These are phyloP conservation scores for Penstemon davidsonii DNA, from an alignment of 257 asterid species.

Conservation along the genomic window DNA sequence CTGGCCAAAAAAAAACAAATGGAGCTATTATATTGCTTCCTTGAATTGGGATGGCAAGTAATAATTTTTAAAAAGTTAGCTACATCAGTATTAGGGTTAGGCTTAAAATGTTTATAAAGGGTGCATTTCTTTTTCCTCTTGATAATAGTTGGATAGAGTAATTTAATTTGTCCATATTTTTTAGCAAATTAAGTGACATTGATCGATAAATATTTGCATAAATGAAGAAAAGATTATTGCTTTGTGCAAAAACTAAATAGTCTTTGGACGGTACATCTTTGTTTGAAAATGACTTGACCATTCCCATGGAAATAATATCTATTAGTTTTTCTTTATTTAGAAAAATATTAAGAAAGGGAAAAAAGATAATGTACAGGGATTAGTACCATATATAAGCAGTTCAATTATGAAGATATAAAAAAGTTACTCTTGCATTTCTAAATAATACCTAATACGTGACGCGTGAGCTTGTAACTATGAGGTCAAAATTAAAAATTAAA, in stretches of 20 bases:
- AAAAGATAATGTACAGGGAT: too few species aligned
- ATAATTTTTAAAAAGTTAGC: conserved; percentile 20
- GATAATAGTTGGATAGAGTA: neutral
- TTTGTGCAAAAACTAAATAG: conserved; percentile 33
- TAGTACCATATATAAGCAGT: too few species aligned
- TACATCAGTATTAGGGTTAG: conserved; percentile 29
- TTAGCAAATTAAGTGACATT: too few species aligned
- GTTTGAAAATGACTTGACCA: conserved; percentile 29
- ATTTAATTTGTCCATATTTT: neutral
- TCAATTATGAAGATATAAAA: too few species aligned
- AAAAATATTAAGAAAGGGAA: too few species aligned
- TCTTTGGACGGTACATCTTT: conserved; percentile 34
- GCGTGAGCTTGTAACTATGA: neutral
- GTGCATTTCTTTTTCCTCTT: neutral
- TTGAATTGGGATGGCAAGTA: conserved; percentile 39
- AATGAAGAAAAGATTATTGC: conserved; percentile 24
- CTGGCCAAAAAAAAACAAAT: conserved; percentile 60
- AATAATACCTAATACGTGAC: neutral
- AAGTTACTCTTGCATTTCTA: neutral
- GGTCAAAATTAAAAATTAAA: neutral
- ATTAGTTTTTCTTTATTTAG: too few species aligned
- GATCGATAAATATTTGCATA: conserved; percentile 5
- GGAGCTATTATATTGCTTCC: conserved; percentile 46
- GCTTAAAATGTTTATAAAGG: neutral
- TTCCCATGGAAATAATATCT: conserved; percentile 16